Base-by-base conservation (phyloP, 768 basidiomycete species). In the Roridomyces roridus region DNA sequence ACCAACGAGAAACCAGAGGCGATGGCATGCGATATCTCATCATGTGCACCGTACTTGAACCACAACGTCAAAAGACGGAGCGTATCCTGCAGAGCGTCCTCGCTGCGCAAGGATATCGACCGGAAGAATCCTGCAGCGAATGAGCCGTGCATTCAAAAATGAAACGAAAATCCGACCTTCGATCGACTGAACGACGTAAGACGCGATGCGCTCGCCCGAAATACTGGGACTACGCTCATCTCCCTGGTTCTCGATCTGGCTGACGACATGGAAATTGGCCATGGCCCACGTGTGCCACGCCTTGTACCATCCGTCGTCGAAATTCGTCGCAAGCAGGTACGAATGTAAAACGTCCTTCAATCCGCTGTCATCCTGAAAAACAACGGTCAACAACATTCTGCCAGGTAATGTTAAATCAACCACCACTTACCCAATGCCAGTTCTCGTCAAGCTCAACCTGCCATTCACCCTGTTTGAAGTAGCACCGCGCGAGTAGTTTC, bases 261-360 rank as follows among this genome's bases (percentile, higher is more conserved):
- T 80, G 57, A 98, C 87, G 56, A 98, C 93, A 52, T 98, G 92
- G 63, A 97, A 96, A 72, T 98, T 98, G 6, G 95, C 90, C 55
- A 99, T 79, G 5, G 97, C 96, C 95, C 96, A 99, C 0, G 94
- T 94, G 68, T 99, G 97, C 96, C 96, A 98, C 12, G 97, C 97
- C 70, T 99, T 98, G 74, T 98, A 98, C 97, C 97, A 99, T 12
- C 81, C 79, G 3, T 89, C 85, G 70, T 98, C 96, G 60, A 91
- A 92, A 63, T 88, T 87, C 2, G 97, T 98, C 0, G 97, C 92
- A 24, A 88, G 79, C 46, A 82, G 79, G 72, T 97, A 98, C 6
- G 92, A 87, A 58, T 88, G 84, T 2, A 99, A 76, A 51, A 98
- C 94, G 42, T 91, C 89, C 51, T 88, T 85, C n/a, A 91, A 84